Evolutionary conservation across 768 basidiomycete species (phyloP).

Genomic region (Sarcodon aspratus): DNA sequence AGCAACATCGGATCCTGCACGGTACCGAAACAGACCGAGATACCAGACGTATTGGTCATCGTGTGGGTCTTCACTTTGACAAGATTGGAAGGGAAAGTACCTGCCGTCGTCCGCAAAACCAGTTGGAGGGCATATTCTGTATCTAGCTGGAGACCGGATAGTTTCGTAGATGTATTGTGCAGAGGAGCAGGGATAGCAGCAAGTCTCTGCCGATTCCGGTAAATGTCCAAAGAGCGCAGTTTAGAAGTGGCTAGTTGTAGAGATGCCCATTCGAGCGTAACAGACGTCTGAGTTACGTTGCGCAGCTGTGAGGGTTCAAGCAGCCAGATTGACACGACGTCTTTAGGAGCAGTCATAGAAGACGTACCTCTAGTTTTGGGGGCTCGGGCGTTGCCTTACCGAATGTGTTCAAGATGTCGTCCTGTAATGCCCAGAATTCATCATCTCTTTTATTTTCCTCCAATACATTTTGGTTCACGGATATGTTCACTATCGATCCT

Average conservation of each 20-base stretch:
- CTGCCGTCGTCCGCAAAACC: slow-evolving; percentile 84
- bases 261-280: slow-evolving; percentile 90
- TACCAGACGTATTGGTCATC: slow-evolving; percentile 90
- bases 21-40: slow-evolving; percentile 90
- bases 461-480: slow-evolving; percentile 75
- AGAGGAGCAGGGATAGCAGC: slow-evolving; percentile 76
- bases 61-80: slow-evolving; percentile 84
- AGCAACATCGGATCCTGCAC: slow-evolving; percentile 68
- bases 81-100: slow-evolving; percentile 78
- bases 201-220: slow-evolving; percentile 81
- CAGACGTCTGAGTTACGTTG: slow-evolving; percentile 93
- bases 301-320: slow-evolving; percentile 43
- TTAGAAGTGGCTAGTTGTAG: slow-evolving; percentile 79
- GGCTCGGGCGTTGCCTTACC: slow-evolving; percentile 55
- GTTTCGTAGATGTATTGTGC: slow-evolving; percentile 80
- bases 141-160: slow-evolving; percentile 71
- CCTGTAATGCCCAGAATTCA: slow-evolving; percentile 81
- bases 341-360: neutral
- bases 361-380: slow-evolving; percentile 62
- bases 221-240: slow-evolving; percentile 84
- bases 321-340: neutral
- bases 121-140: slow-evolving; percentile 93
- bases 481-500: slow-evolving; percentile 95
- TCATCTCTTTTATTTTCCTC: slow-evolving; percentile 77
- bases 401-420: slow-evolving; percentile 65